Base-by-base conservation (phyloP, 116 monocot genomes). In the Zostera marina region DNA sequence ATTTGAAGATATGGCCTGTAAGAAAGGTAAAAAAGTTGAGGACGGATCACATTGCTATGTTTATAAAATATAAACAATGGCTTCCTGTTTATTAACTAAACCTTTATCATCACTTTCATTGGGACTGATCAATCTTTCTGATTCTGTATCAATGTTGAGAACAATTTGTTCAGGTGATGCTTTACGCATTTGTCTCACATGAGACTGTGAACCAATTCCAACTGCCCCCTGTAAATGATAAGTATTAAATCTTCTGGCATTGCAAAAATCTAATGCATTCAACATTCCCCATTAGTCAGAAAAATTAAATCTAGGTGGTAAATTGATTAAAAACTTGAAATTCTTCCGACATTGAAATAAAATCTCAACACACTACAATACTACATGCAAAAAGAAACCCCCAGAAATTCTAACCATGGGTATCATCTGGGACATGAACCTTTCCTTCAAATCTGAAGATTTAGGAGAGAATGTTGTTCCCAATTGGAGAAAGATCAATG, bases 1-100 rank as follows among this genome's bases (percentile, higher is more conserved):
- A 84, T 68, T 94, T 94, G 63, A 93, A 87, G 19, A 88, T 67
- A 73, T 85, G 94, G 48, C 88, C 94, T 94, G 68, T 41, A 65
- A 62, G 1, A 15, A 7, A 19, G 5, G 22, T 14, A 22, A 62
- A 43, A 14, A 12, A 20, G n/a, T 49, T n/a, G 11, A 63, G 25
- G 46, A 25, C 49, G n/a, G 11, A 47, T 11, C 45, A 20, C 5
- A 45, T 45, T 39, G 3, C 38, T 11, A 9, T 59, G 7, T 44
- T 11, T 11, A 52, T 16, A 63, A 55, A 38, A 40, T 21, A n/a
- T n/a, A 32, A 32, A 32, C 32, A 16, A 2, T 41, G 9, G 7
- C 41, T 17, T 58, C 15, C 44, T 25, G 15, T 47, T 24, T 23
- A 26, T 25, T 47, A 14, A 24, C 3, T 42, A 56, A 63, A 88